Base-by-base conservation (phyloP, 805 yeast genomes). In the Scheffersomyces coipomensis region DNA sequence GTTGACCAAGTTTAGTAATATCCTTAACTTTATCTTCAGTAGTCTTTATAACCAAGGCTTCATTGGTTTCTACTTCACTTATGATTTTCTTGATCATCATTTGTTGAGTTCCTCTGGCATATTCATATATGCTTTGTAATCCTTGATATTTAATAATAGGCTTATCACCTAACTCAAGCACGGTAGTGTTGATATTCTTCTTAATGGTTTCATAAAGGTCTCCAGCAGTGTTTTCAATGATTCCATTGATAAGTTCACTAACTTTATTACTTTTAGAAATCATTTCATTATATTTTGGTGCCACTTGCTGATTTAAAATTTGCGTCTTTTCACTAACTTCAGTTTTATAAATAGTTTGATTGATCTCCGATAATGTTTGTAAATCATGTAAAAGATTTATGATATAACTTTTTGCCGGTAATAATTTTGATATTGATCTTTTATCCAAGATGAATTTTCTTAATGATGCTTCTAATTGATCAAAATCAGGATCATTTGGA, bases 341-440 rank as follows among this genome's bases (percentile, higher is more conserved):
- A 19, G 67, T 62, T 11, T 61, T 48, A 47, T 81, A 76, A 11
- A 76, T 64, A n/a, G 70, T 60, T 36, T 79, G 72, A 56, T 90
- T 93, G n/a, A 77, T 62, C 8, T 70, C 62, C 0, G 95, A 74
- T 16, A 93, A 67, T 1, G 66, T 62, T 35, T 67, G 66, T 29
- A 91, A 53, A 53, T 93, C 99, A 17, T 60, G 59, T 30, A 86
- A 73, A 10, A 90, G 55, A 51, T 89, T 91, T 15, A 72, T 44
- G 21, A 91, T 64, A 51, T 85, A 93, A n/a, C 83, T 90, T 55
- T 89, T 88, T 0, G 97, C 98, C 0, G 99, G 99, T 25, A 88
- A 75, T 11, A 93, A 68, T 57, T 93, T 93, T 0, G 98, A 89
- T 9, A 85, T 60, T 0, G 97, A 81, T 52, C 99, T 76, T 52